Conservation (phyloP, 2,329 filamentous ascomycete genomes). For the Paraphaeosphaeria minitans region DNA sequence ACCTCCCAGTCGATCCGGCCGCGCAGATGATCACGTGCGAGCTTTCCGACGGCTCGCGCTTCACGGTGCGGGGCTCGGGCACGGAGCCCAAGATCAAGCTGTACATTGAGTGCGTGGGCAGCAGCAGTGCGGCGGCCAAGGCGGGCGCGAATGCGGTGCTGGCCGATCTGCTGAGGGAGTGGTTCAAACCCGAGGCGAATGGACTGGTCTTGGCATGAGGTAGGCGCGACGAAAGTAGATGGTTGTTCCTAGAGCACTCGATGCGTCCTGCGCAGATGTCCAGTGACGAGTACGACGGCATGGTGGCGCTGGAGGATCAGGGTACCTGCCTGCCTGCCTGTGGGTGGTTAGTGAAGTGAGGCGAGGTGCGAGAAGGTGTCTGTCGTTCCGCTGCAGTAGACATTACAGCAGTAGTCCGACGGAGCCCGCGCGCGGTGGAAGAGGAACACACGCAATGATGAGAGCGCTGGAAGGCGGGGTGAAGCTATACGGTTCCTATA, state of each 20-base stretch:
- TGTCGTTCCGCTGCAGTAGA: too few relatives aligned
- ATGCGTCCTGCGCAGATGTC: neutral
- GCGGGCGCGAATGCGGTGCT: conserved; percentile 53
- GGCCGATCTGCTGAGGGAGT: conserved; percentile 53
- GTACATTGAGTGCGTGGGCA: conserved; percentile 57
- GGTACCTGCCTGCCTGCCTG: too few relatives aligned
- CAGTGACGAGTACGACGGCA: too few relatives aligned
- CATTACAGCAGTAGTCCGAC: too few relatives aligned
- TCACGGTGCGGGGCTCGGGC: conserved; percentile 65
- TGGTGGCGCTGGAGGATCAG: too few relatives aligned
- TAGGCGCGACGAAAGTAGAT: neutral
- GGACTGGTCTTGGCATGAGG: conserved; percentile 41
- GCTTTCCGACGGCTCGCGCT: conserved; percentile 60
- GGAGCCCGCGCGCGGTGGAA: too few relatives aligned
- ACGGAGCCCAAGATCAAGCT: conserved; percentile 72
- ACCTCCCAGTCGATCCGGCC: conserved; percentile 60
- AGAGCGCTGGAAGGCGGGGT: too few relatives aligned
- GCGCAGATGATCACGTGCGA: conserved; percentile 70
- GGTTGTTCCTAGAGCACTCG: neutral
- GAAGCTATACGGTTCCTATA: too few relatives aligned
- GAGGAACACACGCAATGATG: too few relatives aligned
- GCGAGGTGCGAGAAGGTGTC: too few relatives aligned
- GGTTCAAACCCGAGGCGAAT: conserved; percentile 53
- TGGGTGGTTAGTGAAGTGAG: too few relatives aligned
- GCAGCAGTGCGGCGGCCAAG: conserved; percentile 50